These are phyloP conservation scores for Solanum virginianum DNA, from an alignment of 257 asterid genomes.

Conservation along the genomic window DNA sequence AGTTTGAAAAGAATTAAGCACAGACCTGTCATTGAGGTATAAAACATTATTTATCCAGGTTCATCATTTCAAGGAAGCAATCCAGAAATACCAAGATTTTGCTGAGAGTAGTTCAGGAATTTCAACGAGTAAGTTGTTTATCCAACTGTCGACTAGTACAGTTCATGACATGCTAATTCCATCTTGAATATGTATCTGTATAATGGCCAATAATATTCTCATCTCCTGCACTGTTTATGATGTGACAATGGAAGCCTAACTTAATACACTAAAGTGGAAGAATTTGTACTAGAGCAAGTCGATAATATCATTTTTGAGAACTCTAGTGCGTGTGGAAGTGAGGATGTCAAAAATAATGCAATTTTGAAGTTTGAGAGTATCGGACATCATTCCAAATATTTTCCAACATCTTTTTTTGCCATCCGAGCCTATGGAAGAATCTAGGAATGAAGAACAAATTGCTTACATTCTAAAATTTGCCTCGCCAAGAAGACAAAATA, in stretches of 20 bases:
- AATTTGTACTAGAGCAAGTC: background rate
- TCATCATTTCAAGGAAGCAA: constrained; percentile 7
- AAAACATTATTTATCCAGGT: background rate
- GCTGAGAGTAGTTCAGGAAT: background rate
- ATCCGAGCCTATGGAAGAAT: no score
- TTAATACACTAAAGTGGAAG: background rate
- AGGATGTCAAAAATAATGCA: no score
- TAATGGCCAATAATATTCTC: background rate
- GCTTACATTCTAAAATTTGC: background rate
- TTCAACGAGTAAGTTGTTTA: constrained; percentile 3
- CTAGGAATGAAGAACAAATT: no score
- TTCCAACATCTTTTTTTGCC: no score
- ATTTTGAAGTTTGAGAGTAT: no score
- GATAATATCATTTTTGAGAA: no score
- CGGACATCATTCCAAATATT: no score
- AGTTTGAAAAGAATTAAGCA: background rate
- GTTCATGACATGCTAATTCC: background rate
- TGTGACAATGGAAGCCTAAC: background rate
- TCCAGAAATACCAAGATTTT: constrained; percentile 1
- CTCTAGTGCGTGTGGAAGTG: no score
- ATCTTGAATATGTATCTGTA: background rate
- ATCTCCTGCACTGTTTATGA: background rate
- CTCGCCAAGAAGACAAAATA: background rate
- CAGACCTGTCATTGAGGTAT: background rate
- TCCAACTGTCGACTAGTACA: background rate